phyloP scores from a whole-genome alignment of 495 filamentous ascomycete genomes.

The Penicillium simplicissimum region DNA sequence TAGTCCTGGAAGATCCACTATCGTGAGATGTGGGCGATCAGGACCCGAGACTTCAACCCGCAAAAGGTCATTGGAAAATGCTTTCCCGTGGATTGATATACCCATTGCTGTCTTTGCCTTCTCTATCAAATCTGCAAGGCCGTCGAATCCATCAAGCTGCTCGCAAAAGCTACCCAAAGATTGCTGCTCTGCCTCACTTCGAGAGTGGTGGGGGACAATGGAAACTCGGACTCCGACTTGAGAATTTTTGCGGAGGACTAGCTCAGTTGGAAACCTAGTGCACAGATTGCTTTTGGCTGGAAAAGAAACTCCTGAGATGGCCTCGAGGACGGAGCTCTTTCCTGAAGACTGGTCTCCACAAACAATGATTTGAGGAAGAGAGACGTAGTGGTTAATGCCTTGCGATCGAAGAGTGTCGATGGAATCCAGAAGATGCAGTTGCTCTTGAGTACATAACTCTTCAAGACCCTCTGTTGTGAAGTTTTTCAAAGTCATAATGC shows the following conservation, averaged over 20 bases:
- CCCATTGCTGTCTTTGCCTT: conserved; percentile 56
- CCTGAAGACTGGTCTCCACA: conserved; percentile 60
- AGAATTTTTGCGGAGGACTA: conserved; percentile 29
- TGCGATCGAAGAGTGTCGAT: conserved; percentile 3
- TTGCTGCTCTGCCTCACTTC: conserved; percentile 15
- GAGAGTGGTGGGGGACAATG: conserved; percentile 41
- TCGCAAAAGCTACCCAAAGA: conserved; percentile 15
- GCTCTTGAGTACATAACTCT: conserved; percentile 2
- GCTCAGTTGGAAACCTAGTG: conserved; percentile 38
- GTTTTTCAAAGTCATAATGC: too few species aligned
- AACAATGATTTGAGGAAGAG: conserved; percentile 58
- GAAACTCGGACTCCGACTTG: conserved; percentile 36
- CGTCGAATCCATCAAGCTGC: conserved; percentile 21
- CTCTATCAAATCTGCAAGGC: conserved; percentile 45
- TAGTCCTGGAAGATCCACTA: conserved; percentile 68
- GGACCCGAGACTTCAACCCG: conserved; percentile 64
- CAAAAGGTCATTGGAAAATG: conserved; percentile 62
- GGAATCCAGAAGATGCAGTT: conserved; percentile 2
- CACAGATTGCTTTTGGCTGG: conserved; percentile 34
- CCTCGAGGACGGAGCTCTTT: conserved; percentile 60
- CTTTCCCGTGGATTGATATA: background rate
- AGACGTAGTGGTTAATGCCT: background rate
- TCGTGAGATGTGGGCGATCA: conserved; percentile 56
- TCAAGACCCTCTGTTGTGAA: too few species aligned
- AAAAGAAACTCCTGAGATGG: conserved; percentile 30